Evolutionary conservation across 2,329 filamentous ascomycete species (phyloP), one percentile per base, ranked within the genome.

Genomic region (Drechslerella dactyloides): DNA sequence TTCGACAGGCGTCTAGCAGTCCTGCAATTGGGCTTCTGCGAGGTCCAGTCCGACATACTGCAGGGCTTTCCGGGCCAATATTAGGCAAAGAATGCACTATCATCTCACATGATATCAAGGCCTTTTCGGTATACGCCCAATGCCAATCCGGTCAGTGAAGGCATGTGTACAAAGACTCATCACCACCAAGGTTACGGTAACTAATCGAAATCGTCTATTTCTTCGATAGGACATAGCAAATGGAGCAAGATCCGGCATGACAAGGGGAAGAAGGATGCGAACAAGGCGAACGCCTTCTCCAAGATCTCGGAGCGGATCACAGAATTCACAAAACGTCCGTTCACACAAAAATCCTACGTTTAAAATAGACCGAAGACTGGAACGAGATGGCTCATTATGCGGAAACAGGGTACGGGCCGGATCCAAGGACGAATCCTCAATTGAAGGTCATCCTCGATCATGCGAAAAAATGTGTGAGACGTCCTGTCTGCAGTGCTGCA

Each of bases 161-260:
- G 60, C 55, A 72, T 46, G 60, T 65, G 35, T 33, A 50, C 46
- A 44, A n/a, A n/a, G 8, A 48, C 4, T n/a, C 50, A 8, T 21
- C 44, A 57, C 33, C 46, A 19, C 1, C 15, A 33, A 35, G 2
- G 15, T 23, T 27, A 6, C 30, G 11, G 19, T 83, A 82, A 15
- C 74, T 82, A 7, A 66, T 76, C n/a, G n/a, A n/a, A n/a, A 6
- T 77, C 80, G 80, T 81, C 72, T 88, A 89, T 24, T 13, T 42
- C 21, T 15, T 21, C 30, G 24, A 59, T 35, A 23, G 92, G 92
- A 13, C 92, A 96, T 81, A 96, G 89, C 80, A 90, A 92, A 79
- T 99, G 94, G 94, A 92, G 91, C 66, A 96, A 94, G 78, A 97
- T 97, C 81, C 90, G 89, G 78, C 94, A 97, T 80, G 91, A 94